Percentiles rank a stretch among this genome's conserved stretches.
These are phyloP conservation scores for Gossypium davidsonii DNA, from an alignment of 441 rosid species.

Conservation along the genomic window DNA sequence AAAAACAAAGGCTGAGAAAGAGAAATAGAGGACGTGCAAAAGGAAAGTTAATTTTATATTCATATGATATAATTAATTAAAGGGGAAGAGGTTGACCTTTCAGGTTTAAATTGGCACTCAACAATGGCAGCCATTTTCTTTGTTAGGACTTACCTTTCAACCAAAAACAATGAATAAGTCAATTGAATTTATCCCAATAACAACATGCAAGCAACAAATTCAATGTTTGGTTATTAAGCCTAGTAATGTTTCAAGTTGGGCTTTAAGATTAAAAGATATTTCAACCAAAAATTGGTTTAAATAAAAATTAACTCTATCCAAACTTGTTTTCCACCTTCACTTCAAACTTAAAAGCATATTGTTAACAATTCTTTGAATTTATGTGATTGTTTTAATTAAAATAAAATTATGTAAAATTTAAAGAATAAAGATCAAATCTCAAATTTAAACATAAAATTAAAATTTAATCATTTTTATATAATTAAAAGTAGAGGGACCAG, in stretches of 20 bases:
- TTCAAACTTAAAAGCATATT: too few relatives aligned
- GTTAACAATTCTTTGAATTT: too few relatives aligned
- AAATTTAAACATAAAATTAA: too few relatives aligned
- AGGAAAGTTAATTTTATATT: not conserved
- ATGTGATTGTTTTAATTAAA: too few relatives aligned
- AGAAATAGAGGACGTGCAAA: not conserved
- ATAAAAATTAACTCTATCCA: too few relatives aligned
- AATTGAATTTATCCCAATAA: not conserved
- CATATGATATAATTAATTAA: not conserved
- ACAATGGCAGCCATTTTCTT: conserved; percentile 23
- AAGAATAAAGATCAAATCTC: too few relatives aligned
- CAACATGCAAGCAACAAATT: not conserved
- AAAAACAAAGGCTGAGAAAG: not conserved
- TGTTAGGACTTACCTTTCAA: not conserved
- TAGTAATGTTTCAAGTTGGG: not conserved
- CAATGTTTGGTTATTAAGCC: not conserved
- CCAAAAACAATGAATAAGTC: not conserved
- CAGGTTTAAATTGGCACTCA: conserved; percentile 14
- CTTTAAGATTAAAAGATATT: not conserved
- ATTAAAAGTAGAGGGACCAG: too few relatives aligned
- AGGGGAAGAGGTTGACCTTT: conserved; percentile 31
- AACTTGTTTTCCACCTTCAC: too few relatives aligned
- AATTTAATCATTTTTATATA: too few relatives aligned
- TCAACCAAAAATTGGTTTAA: too few relatives aligned
- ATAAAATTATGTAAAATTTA: too few relatives aligned